A percentile compares a stretch with the other conserved stretches of the same genome.
Conservation (phyloP, 139 green algal species). For the Desmodesmus armatus region DNA sequence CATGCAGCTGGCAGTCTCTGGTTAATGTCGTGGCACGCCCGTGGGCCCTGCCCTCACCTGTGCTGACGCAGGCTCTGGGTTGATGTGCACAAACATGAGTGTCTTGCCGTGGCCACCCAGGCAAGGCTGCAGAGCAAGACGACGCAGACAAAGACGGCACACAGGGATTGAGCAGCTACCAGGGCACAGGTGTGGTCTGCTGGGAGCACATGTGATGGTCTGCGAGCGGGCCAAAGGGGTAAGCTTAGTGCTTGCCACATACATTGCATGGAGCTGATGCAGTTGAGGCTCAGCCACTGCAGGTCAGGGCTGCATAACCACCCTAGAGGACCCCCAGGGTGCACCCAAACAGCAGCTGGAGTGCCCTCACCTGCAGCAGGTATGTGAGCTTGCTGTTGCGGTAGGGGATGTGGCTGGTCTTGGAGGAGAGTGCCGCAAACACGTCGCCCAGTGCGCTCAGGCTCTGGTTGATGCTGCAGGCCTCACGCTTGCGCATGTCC, state of each 20-base stretch:
- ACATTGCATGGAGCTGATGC: no score
- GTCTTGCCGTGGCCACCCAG: constrained; percentile 84
- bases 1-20: not conserved
- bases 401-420: constrained; percentile 86
- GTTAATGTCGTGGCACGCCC: constrained; percentile 4
- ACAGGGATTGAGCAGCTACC: not conserved
- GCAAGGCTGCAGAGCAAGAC: constrained; percentile 36
- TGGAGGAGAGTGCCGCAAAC: constrained; percentile 82
- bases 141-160: not conserved
- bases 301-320: no score
- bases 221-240: not conserved
- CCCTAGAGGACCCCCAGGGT: no score
- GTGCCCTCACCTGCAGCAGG: constrained; percentile 91
- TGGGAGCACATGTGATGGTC: not conserved
- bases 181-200: not conserved
- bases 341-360: not conserved
- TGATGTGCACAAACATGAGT: constrained; percentile 97
- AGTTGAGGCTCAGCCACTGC: no score
- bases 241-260: not conserved
- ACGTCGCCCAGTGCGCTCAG: constrained; percentile 90
- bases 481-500: constrained; percentile 88
- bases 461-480: constrained; percentile 95
- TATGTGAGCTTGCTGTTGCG: constrained; percentile 97
- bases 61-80: constrained; percentile 82
- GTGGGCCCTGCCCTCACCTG: no score